Base-by-base conservation (phyloP, 345 rosid species). In the Syzygium jambos region DNA sequence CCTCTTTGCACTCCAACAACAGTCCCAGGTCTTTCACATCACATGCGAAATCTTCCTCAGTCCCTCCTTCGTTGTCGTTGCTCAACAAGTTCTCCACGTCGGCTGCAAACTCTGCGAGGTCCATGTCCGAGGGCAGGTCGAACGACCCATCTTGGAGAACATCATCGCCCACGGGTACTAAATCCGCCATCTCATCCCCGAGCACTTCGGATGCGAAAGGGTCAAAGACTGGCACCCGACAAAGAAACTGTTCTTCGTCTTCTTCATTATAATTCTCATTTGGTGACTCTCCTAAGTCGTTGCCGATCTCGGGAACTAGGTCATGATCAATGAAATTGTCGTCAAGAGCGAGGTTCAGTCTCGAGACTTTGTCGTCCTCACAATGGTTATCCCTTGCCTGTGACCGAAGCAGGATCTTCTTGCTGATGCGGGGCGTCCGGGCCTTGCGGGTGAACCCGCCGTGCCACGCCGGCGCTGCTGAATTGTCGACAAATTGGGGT, bases 51-150 rank as follows among this genome's bases (percentile, higher is more conserved):
- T 78, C 87, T 23, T 86, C 46, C 55, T 57, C 21, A 22, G 85
- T 68, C 53, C 86, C 16, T 16, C 93, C 97, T 53, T 84, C 85
- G 53, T 27, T 38, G 46, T 30, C 85, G 13, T 88, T 93, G 27
- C 97, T 98, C 3, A 96, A 93, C 89, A 97, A 89, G 87, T 90
- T 95, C 93, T 97, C 97, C 78, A 97, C 95, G 87, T 95, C 95
- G 21, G 97, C 98, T 11, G 97, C 95, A 68, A 97, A 97, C 84
- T 95, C 98, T 7, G 94, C 99, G 13, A 96, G 93, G 82, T 97
- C 99, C 94, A 89, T 90, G 21, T 96, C 97, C 6, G 98, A 93
- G 21, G 97, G 98, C 21, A 94, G 91, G 87, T 38, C 49, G 80
- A 73, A 73, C 7, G 27, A 73, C 80, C 49, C 80, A 11, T 73